Base-by-base conservation (phyloP, 2,329 filamentous ascomycete genomes). In the Neocatenulostroma microsporum region DNA sequence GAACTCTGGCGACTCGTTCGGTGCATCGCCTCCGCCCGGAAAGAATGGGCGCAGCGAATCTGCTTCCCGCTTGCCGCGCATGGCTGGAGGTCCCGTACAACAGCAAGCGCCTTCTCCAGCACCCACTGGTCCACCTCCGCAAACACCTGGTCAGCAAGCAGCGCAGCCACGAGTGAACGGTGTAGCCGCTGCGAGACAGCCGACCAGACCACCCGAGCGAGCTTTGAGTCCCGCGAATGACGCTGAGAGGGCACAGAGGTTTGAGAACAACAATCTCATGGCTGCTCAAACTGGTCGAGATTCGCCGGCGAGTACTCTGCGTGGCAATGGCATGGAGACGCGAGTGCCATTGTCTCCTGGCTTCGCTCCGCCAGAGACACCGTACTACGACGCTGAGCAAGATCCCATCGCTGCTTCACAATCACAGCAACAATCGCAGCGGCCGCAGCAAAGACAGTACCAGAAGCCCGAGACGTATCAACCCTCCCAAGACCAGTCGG, bases 61-160 rank as follows among this genome's bases (percentile, higher is more conserved):
- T 39, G 67, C 68, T 21, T 80, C 78, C 29, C 67, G 77, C 42
- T 61, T 80, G 42, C 78, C 78, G 25, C 68, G 73, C 19, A 34
- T 34, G 17, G 40, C 41, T 5, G 24, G 34, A 11, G 14, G 17
- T 12, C 36, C 20, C 19, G 30, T 30, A 12, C 32, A 15, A 5
- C 44, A 35, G n/a, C 46, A 44, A 64, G 72, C 53, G 67, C 72
- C 36, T 29, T 34, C 49, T 13, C 75, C 77, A 55, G 69, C 72
- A 29, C 72, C 78, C 4, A 67, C 71, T 28, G 78, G 79, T 10
- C 78, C 78, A 25, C 78, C 79, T 33, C 78, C 78, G 17, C 71
- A 75, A 36, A 74, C 77, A 29, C 78, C 80, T 59, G 70, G 74
- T 32, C 77, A 78, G 24, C 70, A 46, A 12, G 39, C 46, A 12